Evolutionary conservation across 441 rosid species (phyloP), one percentile per base, ranked within the genome.

Genomic region (Isatis lusitanica): DNA sequence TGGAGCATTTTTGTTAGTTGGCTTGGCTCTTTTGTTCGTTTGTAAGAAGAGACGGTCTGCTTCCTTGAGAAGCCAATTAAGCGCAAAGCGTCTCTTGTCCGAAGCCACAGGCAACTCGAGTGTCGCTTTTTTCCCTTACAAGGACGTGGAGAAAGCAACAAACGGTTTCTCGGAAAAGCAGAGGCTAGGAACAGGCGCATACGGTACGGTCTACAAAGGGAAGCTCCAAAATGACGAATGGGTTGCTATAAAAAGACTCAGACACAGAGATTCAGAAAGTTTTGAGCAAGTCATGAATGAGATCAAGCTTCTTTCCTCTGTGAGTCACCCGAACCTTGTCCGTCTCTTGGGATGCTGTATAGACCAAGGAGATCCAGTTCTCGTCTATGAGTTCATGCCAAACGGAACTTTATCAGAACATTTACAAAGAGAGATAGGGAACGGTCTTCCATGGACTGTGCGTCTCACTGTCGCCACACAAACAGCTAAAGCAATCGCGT

Each of bases 361-460:
- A 9, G 97, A 88, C 56, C 80, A 83, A 57, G 96, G 91, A 3
- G 97, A 94, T 71, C 96, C 92, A 10, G 86, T 94, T 65, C 96
- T 94, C 4, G 86, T 92, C 39, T 94, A 92, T 1, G 97, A 94
- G 68, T 94, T 89, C 83, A 90, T 94, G 98, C 93, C 98, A 0
- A 88, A 90, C 16, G 98, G 98, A 68, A 94, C 98, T 21, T 31
- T 94, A 67, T 87, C 84, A 24, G 91, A 92, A 78, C 98, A 94
- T 81, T 79, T 94, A 53, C 90, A 86, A 35, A 58, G 86, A 66
- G 92, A 89, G 73, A 81, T 82, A 70, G 97, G 98, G 3, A 74
- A 60, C 4, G 98, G 94, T 57, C 90, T 94, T 53, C 28, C 90
- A 31, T 92, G 98, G 98, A 83, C 86, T 0, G 74, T 85, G 12